Evolutionary conservation across 352 stramenopile genomes (phyloP).

Genomic region (Globisporangium canariense): DNA sequence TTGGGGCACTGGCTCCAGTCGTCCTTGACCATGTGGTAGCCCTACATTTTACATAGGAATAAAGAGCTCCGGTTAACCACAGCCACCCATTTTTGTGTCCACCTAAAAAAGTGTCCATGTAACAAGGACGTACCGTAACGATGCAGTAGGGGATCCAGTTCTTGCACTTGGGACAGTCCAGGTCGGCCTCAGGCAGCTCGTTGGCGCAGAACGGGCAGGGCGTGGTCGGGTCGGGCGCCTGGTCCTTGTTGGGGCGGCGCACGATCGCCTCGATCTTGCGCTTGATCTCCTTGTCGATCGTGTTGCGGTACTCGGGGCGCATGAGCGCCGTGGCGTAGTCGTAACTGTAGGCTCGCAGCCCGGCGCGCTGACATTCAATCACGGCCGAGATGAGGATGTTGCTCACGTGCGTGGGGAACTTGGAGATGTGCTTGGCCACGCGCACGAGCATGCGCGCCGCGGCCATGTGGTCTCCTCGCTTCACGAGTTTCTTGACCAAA

Average conservation of each 20-base stretch:
- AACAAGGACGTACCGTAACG: constrained; percentile 61
- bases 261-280: constrained; percentile 95
- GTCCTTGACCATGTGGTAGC: constrained; percentile 92
- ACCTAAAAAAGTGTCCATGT: background rate
- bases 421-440: constrained; percentile 89
- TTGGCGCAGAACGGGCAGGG: constrained; percentile 84
- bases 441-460: constrained; percentile 89
- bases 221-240: constrained; percentile 56
- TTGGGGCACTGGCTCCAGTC: constrained; percentile 91
- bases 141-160: constrained; percentile 93
- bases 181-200: constrained; percentile 78
- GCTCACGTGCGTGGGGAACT: constrained; percentile 89
- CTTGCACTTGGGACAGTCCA: constrained; percentile 91
- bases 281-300: constrained; percentile 88
- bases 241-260: constrained; percentile 88
- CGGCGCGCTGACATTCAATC: constrained; percentile 92
- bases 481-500: constrained; percentile 92
- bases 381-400: constrained; percentile 93
- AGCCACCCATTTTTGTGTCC: constrained; percentile 1
- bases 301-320: constrained; percentile 84
- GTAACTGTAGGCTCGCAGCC: constrained; percentile 88
- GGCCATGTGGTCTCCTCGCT: constrained; percentile 76
- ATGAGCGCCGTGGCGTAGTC: constrained; percentile 92
- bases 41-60: constrained; percentile 29
- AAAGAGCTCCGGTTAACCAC: background rate